phyloP scores from a whole-genome alignment of 1,139 yeast species.

The Kodamaea derodonti region DNA sequence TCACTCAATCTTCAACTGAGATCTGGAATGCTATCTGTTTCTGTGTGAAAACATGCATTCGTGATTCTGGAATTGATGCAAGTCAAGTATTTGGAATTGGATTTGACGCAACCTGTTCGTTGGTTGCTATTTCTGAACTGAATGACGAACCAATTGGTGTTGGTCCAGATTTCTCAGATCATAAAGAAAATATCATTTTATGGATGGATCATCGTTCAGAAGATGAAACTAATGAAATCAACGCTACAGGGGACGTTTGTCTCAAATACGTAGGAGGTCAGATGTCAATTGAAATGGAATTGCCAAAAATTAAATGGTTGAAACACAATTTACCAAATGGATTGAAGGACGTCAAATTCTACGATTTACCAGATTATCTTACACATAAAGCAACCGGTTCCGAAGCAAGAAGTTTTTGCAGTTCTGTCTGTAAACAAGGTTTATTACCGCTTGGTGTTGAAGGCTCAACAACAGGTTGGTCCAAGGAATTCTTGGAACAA shows the following conservation, averaged over 20 bases:
- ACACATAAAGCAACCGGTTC: constrained; percentile 87
- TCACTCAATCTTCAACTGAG: constrained; percentile 86
- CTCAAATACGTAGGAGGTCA: constrained; percentile 94
- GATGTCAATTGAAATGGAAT: constrained; percentile 97
- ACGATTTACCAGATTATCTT: constrained; percentile 86
- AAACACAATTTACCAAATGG: constrained; percentile 76
- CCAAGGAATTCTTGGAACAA: constrained; percentile 62
- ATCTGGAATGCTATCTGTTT: constrained; percentile 87
- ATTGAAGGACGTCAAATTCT: constrained; percentile 71
- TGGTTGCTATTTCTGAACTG: constrained; percentile 70
- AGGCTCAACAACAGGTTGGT: constrained; percentile 85
- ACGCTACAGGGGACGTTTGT: constrained; percentile 72
- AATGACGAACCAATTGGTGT: constrained; percentile 76
- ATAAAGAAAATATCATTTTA: constrained; percentile 75
- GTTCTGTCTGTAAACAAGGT: constrained; percentile 94
- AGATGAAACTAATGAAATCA: constrained; percentile 78
- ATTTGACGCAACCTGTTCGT: constrained; percentile 95
- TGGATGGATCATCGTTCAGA: constrained; percentile 99
- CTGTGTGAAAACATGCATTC: constrained; percentile 70
- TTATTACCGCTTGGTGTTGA: constrained; percentile 90
- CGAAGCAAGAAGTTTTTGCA: constrained; percentile 83
- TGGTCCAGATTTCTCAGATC: constrained; percentile 81
- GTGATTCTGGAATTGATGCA: constrained; percentile 72
- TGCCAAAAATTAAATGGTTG: constrained; percentile 96
- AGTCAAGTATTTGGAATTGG: constrained; percentile 77